phyloP scores from a whole-genome alignment of 805 yeast genomes.

The Ogataea salicorniae region DNA sequence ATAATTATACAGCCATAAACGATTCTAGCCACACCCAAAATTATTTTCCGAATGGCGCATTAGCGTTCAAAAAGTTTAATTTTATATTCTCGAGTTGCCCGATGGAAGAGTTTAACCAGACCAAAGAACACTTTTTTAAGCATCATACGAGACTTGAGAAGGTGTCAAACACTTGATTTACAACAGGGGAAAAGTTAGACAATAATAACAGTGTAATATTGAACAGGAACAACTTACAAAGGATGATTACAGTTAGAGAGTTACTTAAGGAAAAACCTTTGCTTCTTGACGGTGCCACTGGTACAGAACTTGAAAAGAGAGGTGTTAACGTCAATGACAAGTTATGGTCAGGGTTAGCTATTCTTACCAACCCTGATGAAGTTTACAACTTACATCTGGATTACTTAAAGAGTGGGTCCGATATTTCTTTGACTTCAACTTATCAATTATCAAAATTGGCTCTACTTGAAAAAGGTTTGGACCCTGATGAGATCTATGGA shows the following conservation, averaged over 20 bases:
- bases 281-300: constrained; percentile 59
- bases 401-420: constrained; percentile 51
- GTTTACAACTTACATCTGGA: constrained; percentile 44
- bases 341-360: constrained; percentile 59
- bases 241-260: constrained; percentile 1
- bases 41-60: no score
- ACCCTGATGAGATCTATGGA: constrained; percentile 17
- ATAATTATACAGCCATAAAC: no score
- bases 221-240: background rate
- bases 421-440: constrained; percentile 49
- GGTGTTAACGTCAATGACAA: constrained; percentile 40
- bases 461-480: constrained; percentile 24
- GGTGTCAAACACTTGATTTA: background rate
- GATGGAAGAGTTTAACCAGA: no score
- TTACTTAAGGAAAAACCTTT: constrained; percentile 6
- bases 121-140: no score
- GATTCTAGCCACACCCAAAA: no score
- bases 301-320: constrained; percentile 53
- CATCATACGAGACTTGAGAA: no score
- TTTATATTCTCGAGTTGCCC: no score
- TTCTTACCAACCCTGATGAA: constrained; percentile 38
- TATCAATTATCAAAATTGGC: constrained; percentile 54
- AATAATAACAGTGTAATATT: background rate
- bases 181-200: no score
- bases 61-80: no score